Evolutionary conservation across 2,329 filamentous ascomycete species (phyloP), one percentile per base, ranked within the genome.

Genomic region (Xylariaceae sp.): DNA sequence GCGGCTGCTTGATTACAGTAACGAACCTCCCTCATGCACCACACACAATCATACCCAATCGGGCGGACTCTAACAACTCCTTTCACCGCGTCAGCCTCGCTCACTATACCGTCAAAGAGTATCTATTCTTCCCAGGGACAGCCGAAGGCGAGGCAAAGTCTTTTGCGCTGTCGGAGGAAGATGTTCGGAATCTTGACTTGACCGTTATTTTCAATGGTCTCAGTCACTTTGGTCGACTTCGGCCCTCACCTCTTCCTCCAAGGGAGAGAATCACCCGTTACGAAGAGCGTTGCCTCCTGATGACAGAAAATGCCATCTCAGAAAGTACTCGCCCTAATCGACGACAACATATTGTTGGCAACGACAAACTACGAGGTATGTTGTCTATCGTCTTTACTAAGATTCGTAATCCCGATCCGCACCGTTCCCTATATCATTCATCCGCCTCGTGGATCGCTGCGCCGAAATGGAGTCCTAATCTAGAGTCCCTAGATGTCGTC

Each of bases 61-160:
- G 54, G n/a, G 50, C 53, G 1, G 60, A 60, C 16, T 43, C 14
- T 17, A 2, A 19, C 13, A 1, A 14, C 13, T 2, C 3, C 14
- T 55, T 56, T 31, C 54, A 60, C 36, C 60, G 48, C 31, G 61
- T 57, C 17, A 45, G 34, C 13, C 39, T 64, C 14, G 60, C 63
- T 7, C 63, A 66, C 43, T 66, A 63, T 17, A 66, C 63, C 13
- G 63, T 66, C 14, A 61, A 56, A 43, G 63, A 66, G 40, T 66
- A 61, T 11, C 54, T 66, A 6, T 63, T 60, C 41, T 53, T 46
- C n/a, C 28, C 45, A 2, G 12, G 49, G 1, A 60, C 57, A 18
- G 50, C 49, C 2, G 33, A 53, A 1, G 57, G 56, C 5, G 17
- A 44, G 2, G 63, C 63, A 3, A 53, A 54, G 2, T 56, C 59